Evolutionary conservation across 2,329 filamentous ascomycete genomes (phyloP), one percentile per base, ranked within the genome.

Genomic region (Paradendryphiella salina): DNA sequence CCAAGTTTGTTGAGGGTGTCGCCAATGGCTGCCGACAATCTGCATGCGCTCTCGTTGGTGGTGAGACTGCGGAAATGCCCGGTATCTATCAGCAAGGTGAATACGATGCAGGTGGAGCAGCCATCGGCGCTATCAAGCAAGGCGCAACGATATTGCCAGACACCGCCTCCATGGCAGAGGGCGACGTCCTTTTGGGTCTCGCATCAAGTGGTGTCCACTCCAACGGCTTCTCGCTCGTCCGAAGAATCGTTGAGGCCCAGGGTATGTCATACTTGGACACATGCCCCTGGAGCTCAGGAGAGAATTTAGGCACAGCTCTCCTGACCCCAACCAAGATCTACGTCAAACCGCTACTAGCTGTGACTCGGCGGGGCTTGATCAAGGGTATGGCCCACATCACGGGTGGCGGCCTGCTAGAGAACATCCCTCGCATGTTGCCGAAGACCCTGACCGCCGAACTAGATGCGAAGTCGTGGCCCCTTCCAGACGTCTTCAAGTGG

Each of bases 331-430:
- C 94, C 1, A 84, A 87, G 60, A 96, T 99, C 72, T 99, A 99
- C 75, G 94, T 97, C 65, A 88, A 88, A 71, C 80, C 88, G 28
- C 76, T 96, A 17, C 82, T 97, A 8, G 81, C 85, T 40, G 82
- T 88, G 1, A 71, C 78, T 4, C 75, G 82, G 39, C 79, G 81
- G 57, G 76, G 80, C 8, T 78, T 90, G 33, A 80, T 97, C 73
- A 96, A 96, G 77, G 94, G 94, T 45, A 88, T 97, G 73, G 89
- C 94, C 9, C 94, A 99, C 76, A 97, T 99, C 76, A 99, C 94
- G 0, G 94, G 94, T 42, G 94, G 94, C 54, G 94, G 94, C 9
- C 82, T 99, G 15, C 80, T 87, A 14, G 94, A 99, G 76, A 99
- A 99, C 73, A 87, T 99, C 20, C 94, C 94, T 23, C 86, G 94